A percentile compares a stretch with the other conserved stretches of the same genome.
Conservation (phyloP, 1,284 basidiomycete species). For the Porodaedalea pini region DNA sequence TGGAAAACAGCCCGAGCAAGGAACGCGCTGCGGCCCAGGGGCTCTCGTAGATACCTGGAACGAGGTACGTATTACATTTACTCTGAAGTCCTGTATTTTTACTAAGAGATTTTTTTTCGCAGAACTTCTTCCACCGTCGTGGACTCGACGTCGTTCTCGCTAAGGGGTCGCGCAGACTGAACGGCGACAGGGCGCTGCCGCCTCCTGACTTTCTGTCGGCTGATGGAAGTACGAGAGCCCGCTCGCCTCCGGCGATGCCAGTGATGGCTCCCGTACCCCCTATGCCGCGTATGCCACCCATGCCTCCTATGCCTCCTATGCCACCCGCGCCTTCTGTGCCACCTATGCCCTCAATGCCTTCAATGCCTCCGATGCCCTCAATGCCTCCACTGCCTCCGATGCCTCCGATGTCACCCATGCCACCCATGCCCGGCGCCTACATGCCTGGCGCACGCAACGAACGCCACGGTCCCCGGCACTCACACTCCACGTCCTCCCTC, state of each 20-base stretch:
- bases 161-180: constrained; percentile 16
- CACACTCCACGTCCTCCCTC: background rate
- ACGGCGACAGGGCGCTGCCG: constrained; percentile 6
- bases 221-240: background rate
- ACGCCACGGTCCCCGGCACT: background rate
- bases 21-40: constrained; percentile 3
- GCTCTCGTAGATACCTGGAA: constrained; percentile 19
- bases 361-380: background rate
- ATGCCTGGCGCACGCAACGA: background rate
- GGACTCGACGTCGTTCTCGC: constrained; percentile 19
- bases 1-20: constrained; percentile 9
- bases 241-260: background rate
- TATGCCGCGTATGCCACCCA: background rate
- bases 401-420: background rate
- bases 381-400: background rate
- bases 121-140: constrained; percentile 19
- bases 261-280: background rate
- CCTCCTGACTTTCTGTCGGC: constrained; percentile 9
- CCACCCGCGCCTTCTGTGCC: background rate
- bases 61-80: constrained; percentile 3
- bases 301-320: background rate
- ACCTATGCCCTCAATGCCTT: background rate
- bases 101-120: background rate
- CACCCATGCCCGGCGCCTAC: background rate
- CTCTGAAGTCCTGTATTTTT: background rate